These are phyloP conservation scores for Penicillium alfredii DNA, from an alignment of 495 filamentous ascomycete species.

Conservation along the genomic window DNA sequence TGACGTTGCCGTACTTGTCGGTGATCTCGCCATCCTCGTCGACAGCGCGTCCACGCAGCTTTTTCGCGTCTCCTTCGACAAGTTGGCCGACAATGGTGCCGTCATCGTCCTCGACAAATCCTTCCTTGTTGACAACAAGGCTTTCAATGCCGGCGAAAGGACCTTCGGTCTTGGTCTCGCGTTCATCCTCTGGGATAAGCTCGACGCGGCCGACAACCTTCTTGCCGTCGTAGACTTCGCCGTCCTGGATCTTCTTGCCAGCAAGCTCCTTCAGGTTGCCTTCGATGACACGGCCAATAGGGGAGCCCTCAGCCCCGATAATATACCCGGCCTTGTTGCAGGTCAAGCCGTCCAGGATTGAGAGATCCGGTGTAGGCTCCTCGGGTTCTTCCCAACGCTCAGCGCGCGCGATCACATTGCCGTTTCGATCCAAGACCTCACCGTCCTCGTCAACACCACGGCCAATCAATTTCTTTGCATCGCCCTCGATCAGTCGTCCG, in stretches of 20 bases:
- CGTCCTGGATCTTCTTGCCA: constrained; percentile 64
- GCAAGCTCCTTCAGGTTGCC: constrained; percentile 62
- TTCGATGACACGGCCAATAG: constrained; percentile 63
- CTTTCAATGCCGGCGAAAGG: constrained; percentile 73
- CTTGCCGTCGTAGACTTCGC: constrained; percentile 68
- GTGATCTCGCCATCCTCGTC: constrained; percentile 82
- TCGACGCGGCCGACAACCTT: constrained; percentile 69
- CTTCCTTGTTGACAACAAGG: constrained; percentile 60
- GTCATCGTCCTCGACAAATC: constrained; percentile 62
- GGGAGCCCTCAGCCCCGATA: constrained; percentile 61
- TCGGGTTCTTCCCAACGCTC: constrained; percentile 53
- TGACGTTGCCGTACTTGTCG: constrained; percentile 71
- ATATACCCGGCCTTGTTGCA: constrained; percentile 80
- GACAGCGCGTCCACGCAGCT: constrained; percentile 66
- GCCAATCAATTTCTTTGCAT: constrained; percentile 58
- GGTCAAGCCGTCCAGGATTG: constrained; percentile 55
- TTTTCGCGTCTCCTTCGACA: constrained; percentile 69
- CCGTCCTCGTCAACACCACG: constrained; percentile 59
- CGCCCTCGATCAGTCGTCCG: constrained; percentile 54
- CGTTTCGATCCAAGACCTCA: constrained; percentile 57
- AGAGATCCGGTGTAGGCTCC: constrained; percentile 44
- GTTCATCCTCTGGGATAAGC: constrained; percentile 65
- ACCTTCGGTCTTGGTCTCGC: constrained; percentile 60
- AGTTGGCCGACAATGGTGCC: constrained; percentile 67
- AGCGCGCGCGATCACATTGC: constrained; percentile 55